Base-by-base conservation (phyloP, 768 basidiomycete species). In the Agaricus blazei region DNA sequence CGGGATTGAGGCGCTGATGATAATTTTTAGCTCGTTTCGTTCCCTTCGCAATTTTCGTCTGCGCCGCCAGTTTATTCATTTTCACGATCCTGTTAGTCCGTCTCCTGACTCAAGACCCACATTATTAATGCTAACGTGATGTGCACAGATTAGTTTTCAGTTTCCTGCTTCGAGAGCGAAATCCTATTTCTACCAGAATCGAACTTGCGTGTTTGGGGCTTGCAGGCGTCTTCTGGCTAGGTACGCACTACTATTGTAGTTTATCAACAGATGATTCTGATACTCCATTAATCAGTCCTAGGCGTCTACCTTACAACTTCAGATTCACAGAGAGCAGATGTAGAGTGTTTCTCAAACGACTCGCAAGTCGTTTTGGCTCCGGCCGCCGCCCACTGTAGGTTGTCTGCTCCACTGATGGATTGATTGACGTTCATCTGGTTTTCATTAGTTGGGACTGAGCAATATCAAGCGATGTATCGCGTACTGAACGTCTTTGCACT, bases 381-480 rank as follows among this genome's bases (percentile, higher is more conserved):
- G 28, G 71, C 75, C 29, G 69, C 81, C 54, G 81, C 85, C 52
- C 81, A 78, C 59, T 90, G 89, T 90, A 64, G 72, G 88, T 76
- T 38, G 38, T 28, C 40, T 31, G 28, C 51, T 9, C 24, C 49
- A 48, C 6, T 26, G 44, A 37, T 31, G 42, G 38, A n/a, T 48
- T 43, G 26, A 37, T 43, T 19, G 28, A 31, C 38, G 29, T 9
- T 27, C 52, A 58, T 44, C 48, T 56, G 55, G 48, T 37, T 42
- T 44, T 51, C 62, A 58, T 62, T 62, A 92, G 90, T 91, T 71
- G 84, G 88, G 54, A 91, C 89, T 24, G 87, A 90, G 62, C 88
- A 88, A 58, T 93, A 87, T 67, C 90, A 90, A 60, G 89, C 90
- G n/a, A 90, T 91, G 75, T 92, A 91, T 67, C 83, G 85, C 28